Evolutionary conservation across 2,329 filamentous ascomycete species (phyloP), one percentile per base, ranked within the genome.

Genomic region (Beauveria varroae): DNA sequence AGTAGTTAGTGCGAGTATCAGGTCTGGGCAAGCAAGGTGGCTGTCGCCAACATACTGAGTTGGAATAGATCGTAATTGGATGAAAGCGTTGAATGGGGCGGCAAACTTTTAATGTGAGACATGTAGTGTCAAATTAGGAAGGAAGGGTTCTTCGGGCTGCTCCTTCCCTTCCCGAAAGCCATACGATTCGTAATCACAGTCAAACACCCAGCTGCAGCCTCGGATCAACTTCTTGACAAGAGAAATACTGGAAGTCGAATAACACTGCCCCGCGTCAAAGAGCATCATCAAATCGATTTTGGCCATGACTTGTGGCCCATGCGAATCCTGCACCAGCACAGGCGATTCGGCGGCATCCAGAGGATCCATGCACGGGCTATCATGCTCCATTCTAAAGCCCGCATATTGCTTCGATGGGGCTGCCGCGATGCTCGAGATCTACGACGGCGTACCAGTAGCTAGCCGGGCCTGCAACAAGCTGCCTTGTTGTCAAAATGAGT

Each of bases 391-490:
- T 61, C 51, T 46, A 22, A 18, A 50, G 58, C 58, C 50, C 55
- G 58, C 58, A 61, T 61, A 49, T 49, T 61, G 43, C 34, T 43
- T 34, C 58, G 58, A 61, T 61, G 58, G 58, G 58, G 58, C 58
- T 55, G 51, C 50, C 51, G 24, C 58, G 51, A 55, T 55, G 43
- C 43, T 55, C 49, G 30, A 55, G 58, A 61, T 61, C 51, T 55
- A 50, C 58, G 58, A 55, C 51, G 58, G 58, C 50, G 51, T 52
- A 61, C 30, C 50, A 50, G 58, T 52, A 61, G 43, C 50, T 55
- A 51, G 43, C 51, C 30, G 51, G 55, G 58, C 47, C 50, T 53
- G 58, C 58, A 50, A 61, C 43, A 34, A 30, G 28, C 26, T 24
- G 55, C 41, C 57, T 47, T 28, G 40, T 46, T 46, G 20, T 37